Evolutionary conservation across 176 grass and related monocot species (phyloP), one percentile per base, ranked within the genome.

Genomic region (Triticum timopheevii): DNA sequence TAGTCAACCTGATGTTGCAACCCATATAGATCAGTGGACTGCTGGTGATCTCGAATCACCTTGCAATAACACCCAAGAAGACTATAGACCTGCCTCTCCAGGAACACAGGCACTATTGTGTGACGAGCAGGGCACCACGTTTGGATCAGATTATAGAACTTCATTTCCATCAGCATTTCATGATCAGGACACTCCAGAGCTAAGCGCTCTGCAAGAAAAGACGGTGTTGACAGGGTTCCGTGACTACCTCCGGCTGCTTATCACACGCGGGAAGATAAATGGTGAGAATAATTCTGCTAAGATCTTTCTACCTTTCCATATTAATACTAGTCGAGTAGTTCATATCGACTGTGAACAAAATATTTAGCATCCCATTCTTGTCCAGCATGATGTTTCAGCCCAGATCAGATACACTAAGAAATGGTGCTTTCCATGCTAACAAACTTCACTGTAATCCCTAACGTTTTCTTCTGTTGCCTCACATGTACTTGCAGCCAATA

Each of bases 101-200:
- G 90, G 80, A 88, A 95, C 93, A 61, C 70, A 82, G 73, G 93
- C 93, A 1, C 76, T 95, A 33, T 75, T 95, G 86, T 95, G 93
- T 78, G 83, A 95, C 79, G 93, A 95, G 76, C 63, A 90, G 79
- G 90, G 85, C 59, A 80, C 84, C 40, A 68, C 84, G 65, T 95
- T 95, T 56, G 86, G 84, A 59, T 45, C 24, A 35, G 85, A 83
- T 75, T 80, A 83, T 61, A 84, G 33, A 61, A 83, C 34, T 68
- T 80, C 89, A 68, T 75, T 90, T 80, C 80, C 85, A 68, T 35
- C 34, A 22, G 42, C 58, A 79, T 61, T 90, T 45, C 80, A 59
- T 80, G 89, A 87, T 83, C 84, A 90, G 83, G 69, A 83, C 59
- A 90, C 76, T 40, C 84, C 93, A 75, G 86, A 88, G 70, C 56